Percentiles rank a stretch among this genome's conserved stretches.
Conservation (phyloP, 139 green algal genomes). For the Closterium sp. region DNA sequence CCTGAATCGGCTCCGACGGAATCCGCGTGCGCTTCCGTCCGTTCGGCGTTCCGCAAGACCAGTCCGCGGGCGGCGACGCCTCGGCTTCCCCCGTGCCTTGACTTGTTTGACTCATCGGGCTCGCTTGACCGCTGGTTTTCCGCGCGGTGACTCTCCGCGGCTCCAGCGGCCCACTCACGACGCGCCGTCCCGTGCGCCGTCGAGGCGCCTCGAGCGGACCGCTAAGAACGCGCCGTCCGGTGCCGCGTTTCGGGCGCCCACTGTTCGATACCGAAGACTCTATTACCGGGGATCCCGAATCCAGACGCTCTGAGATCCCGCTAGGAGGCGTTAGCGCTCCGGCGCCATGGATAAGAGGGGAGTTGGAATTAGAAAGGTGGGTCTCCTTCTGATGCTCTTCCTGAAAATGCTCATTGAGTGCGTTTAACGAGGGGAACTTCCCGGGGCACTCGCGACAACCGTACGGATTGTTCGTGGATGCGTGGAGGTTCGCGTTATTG, state of each 20-base stretch:
- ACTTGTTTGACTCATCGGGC: neutral
- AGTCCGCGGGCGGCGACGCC: neutral
- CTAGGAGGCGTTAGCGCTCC: neutral
- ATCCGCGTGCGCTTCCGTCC: neutral
- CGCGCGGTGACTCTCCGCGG: neutral
- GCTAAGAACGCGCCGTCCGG: neutral
- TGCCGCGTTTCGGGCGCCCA: neutral
- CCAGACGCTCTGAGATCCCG: neutral
- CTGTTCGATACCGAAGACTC: neutral
- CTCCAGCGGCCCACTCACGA: neutral
- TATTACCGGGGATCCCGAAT: neutral
- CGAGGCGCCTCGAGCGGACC: neutral
- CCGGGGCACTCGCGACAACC: neutral
- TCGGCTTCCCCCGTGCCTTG: neutral
- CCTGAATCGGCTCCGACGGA: neutral
- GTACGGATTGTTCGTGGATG: neutral
- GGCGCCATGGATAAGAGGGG: neutral
- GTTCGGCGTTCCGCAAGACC: neutral
- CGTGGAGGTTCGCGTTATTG: neutral
- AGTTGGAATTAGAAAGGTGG: neutral
- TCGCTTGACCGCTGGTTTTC: neutral
- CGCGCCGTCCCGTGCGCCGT: too few species aligned
- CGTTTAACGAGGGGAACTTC: neutral
- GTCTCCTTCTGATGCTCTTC: neutral
- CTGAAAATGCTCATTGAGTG: neutral